These are phyloP conservation scores for Ascochyta pisi DNA, from an alignment of 2,329 filamentous ascomycete species.

Conservation along the genomic window DNA sequence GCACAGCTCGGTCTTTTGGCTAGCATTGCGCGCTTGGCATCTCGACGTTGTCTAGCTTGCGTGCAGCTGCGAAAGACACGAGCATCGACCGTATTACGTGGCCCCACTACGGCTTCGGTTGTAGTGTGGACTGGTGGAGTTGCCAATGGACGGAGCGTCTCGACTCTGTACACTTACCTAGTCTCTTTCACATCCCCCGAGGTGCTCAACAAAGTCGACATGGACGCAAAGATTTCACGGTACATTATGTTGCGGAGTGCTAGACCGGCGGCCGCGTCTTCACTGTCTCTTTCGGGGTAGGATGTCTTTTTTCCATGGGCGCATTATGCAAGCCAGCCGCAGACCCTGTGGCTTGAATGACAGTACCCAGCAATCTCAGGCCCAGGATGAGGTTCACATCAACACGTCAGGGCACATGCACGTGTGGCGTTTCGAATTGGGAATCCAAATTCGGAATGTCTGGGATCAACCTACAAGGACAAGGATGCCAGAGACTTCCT, in stretches of 20 bases:
- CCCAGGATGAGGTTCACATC: background rate
- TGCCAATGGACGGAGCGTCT: background rate
- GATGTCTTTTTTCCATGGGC: background rate
- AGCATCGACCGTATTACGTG: background rate
- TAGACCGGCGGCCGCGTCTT: background rate
- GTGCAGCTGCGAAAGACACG: background rate
- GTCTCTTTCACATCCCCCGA: background rate
- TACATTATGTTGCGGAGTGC: background rate
- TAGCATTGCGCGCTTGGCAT: background rate
- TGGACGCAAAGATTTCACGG: background rate
- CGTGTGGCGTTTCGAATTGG: background rate
- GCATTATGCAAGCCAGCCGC: background rate
- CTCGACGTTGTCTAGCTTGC: background rate
- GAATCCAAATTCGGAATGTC: background rate
- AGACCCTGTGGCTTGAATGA: background rate
- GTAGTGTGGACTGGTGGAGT: background rate
- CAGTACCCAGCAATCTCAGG: background rate
- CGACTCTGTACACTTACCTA: background rate
- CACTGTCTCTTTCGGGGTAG: background rate
- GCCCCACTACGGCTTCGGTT: background rate
- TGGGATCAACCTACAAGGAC: constrained; percentile 1
- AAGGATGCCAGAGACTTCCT: constrained; percentile 1
- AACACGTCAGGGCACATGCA: background rate
- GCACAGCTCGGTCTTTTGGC: background rate
- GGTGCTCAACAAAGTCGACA: background rate